A percentile compares a stretch with the other conserved stretches of the same genome.
These are phyloP conservation scores for Clavaria fumosa DNA, from an alignment of 768 basidiomycete genomes.

Conservation along the genomic window DNA sequence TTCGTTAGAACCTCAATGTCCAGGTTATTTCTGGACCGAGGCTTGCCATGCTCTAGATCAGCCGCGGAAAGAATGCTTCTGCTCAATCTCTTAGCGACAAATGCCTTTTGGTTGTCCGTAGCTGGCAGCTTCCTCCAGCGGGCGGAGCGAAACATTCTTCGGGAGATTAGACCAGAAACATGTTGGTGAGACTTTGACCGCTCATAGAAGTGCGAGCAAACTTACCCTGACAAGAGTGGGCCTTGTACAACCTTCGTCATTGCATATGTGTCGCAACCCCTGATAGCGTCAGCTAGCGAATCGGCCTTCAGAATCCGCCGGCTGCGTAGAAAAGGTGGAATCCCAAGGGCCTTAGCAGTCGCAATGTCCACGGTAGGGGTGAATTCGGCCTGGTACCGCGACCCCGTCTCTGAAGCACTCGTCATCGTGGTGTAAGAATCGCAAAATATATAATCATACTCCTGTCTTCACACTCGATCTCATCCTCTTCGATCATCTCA, in stretches of 20 bases:
- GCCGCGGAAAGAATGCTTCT: constrained; percentile 12
- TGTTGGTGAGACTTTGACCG: neutral
- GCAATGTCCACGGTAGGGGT: constrained; percentile 33
- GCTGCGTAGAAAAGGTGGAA: constrained; percentile 39
- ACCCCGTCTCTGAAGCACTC: constrained; percentile 15
- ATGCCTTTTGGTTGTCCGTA: constrained; percentile 39
- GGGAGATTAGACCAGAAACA: too few species aligned
- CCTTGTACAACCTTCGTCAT: constrained; percentile 38
- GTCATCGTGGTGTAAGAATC: neutral
- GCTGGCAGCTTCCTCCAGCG: constrained; percentile 52
- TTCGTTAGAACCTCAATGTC: constrained; percentile 41
- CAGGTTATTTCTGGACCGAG: too few species aligned
- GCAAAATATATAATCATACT: too few species aligned
- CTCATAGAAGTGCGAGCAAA: constrained; percentile 4
- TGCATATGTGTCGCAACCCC: constrained; percentile 57
- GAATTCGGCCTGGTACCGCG: constrained; percentile 34
- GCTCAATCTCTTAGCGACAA: constrained; percentile 39
- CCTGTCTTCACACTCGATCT: constrained; percentile 22
- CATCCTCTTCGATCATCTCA: constrained; percentile 25
- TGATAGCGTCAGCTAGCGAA: constrained; percentile 43
- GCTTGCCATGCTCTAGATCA: too few species aligned
- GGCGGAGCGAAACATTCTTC: constrained; percentile 46
- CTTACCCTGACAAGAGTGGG: constrained; percentile 34
- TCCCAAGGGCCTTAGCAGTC: constrained; percentile 28
- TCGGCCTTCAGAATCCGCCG: constrained; percentile 38